Conservation (phyloP, 495 filamentous ascomycete genomes). For the Cladorrhinum samala region DNA sequence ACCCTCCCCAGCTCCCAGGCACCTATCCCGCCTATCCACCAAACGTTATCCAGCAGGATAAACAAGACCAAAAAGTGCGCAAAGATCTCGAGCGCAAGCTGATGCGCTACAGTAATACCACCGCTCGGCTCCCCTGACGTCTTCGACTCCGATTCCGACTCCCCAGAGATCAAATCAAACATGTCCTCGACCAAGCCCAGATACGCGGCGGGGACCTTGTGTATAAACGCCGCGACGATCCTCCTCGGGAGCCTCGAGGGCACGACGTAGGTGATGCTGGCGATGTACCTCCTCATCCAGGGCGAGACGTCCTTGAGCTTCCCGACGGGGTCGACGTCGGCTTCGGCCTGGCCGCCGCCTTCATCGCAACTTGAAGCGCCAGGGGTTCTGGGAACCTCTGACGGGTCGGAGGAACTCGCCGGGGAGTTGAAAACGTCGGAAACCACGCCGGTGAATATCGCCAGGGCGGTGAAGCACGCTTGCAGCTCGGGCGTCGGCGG, state of each 20-base stretch:
- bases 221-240: conserved; percentile 18
- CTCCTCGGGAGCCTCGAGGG: conserved; percentile 17
- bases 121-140: no score
- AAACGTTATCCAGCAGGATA: conserved; percentile 37
- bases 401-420: no score
- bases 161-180: conserved; percentile 2
- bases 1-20: conserved; percentile 22
- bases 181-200: conserved; percentile 16
- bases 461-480: conserved; percentile 18
- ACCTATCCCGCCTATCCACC: conserved; percentile 36
- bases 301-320: conserved; percentile 11
- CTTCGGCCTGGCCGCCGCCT: not conserved
- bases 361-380: not conserved
- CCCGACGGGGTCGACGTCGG: conserved; percentile 5
- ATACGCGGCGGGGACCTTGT: conserved; percentile 18
- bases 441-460: conserved; percentile 9
- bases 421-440: conserved; percentile 7
- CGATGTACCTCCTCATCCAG: conserved; percentile 19
- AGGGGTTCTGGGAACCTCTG: conserved; percentile 7
- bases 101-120: conserved; percentile 1
- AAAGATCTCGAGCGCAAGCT: conserved; percentile 40
- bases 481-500: conserved; percentile 9
- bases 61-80: conserved; percentile 41
- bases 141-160: no score
- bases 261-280: conserved; percentile 17